These are phyloP conservation scores for Turnera subulata DNA, from an alignment of 345 rosid species.

Conservation along the genomic window DNA sequence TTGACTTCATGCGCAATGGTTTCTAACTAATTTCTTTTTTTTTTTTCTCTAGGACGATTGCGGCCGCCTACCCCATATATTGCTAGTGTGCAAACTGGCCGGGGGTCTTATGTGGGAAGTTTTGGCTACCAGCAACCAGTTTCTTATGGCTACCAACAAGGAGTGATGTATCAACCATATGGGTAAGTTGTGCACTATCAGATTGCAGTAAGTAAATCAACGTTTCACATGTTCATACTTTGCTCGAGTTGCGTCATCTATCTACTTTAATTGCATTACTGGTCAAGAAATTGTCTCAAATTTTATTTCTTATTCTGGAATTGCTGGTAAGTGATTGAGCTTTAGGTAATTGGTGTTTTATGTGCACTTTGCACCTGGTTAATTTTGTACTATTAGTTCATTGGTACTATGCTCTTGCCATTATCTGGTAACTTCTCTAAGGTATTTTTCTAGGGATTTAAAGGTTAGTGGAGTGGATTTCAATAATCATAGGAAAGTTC, in stretches of 20 bases:
- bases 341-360: neutral
- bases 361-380: neutral
- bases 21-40: no score
- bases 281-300: no score
- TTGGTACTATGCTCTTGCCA: neutral
- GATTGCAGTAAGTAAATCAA: neutral
- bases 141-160: constrained; percentile 70
- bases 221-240: neutral
- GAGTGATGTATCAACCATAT: constrained; percentile 64
- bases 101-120: constrained; percentile 60
- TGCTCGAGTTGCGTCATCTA: constrained; percentile 7
- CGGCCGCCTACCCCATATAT: constrained; percentile 57
- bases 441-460: neutral
- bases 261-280: no score
- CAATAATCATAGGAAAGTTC: no score
- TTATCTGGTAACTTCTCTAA: constrained; percentile 3
- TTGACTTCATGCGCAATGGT: no score
- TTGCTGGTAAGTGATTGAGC: no score
- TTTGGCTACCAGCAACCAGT: constrained; percentile 72
- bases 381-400: neutral
- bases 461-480: neutral
- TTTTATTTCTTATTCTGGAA: no score
- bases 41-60: constrained; percentile 45
- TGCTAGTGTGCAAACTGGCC: constrained; percentile 54
- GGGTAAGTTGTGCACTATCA: constrained; percentile 56